Conservation (phyloP, 495 filamentous ascomycete species). For the Penicillium steckii region DNA sequence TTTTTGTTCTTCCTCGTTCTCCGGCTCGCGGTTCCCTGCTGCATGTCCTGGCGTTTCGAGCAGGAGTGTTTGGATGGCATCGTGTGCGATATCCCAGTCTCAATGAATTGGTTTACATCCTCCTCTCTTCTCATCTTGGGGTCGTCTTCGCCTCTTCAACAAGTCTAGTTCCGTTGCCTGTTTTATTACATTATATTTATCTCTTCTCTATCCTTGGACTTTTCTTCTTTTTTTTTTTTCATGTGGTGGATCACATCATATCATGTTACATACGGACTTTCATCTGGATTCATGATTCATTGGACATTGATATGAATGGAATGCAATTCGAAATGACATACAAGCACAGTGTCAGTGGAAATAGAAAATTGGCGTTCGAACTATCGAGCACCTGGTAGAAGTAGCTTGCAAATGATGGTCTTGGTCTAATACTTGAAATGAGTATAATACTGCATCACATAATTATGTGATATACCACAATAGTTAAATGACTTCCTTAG, state of each 20-base stretch:
- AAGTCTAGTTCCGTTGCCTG: constrained; percentile 20
- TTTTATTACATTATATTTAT: constrained; percentile 25
- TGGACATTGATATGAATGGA: constrained; percentile 22
- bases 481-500: too few species aligned
- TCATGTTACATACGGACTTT: constrained; percentile 10
- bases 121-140: constrained; percentile 4
- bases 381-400: too few species aligned
- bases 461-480: too few species aligned
- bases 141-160: neutral
- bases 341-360: too few species aligned
- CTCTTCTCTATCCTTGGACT: neutral
- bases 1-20: constrained; percentile 22
- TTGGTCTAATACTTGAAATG: too few species aligned
- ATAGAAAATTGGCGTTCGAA: too few species aligned
- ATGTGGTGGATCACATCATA: constrained; percentile 16
- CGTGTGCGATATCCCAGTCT: constrained; percentile 41
- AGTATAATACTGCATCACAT: too few species aligned
- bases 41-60: constrained; percentile 39
- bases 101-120: constrained; percentile 34
- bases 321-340: constrained; percentile 6
- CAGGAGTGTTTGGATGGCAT: constrained; percentile 28
- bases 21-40: constrained; percentile 18
- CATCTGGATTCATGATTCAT: constrained; percentile 14
- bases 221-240: neutral
- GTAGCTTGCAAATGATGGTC: too few species aligned